A percentile compares a stretch with the other conserved stretches of the same genome.
phyloP scores from a whole-genome alignment of 495 filamentous ascomycete species.

The Xylaria castorea region DNA sequence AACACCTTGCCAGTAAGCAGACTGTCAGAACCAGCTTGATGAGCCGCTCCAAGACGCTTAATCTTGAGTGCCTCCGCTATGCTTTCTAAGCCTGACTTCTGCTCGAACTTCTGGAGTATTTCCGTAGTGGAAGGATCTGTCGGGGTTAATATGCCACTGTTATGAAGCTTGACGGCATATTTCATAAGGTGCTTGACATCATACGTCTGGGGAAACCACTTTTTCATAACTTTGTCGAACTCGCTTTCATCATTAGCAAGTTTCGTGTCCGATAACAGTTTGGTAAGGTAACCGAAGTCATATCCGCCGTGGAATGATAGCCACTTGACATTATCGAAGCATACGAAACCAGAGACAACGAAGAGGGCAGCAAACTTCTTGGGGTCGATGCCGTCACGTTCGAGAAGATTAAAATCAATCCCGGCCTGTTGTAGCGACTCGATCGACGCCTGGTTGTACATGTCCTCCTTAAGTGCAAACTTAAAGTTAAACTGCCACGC shows the following conservation, averaged over 20 bases:
- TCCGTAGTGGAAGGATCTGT: conserved; percentile 67
- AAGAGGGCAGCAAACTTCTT: conserved; percentile 85
- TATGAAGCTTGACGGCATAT: conserved; percentile 64
- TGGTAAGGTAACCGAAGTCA: conserved; percentile 96
- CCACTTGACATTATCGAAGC: conserved; percentile 88
- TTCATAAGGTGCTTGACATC: conserved; percentile 99
- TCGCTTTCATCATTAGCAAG: conserved; percentile 87
- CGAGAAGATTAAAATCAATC: conserved; percentile 83
- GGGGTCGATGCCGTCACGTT: conserved; percentile 90
- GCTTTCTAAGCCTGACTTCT: conserved; percentile 88
- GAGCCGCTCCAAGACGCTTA: conserved; percentile 81
- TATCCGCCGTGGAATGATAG: conserved; percentile 99
- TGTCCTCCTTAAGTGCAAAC: conserved; percentile 91
- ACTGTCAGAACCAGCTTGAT: conserved; percentile 91
- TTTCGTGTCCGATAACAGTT: conserved; percentile 79
- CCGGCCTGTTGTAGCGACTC: conserved; percentile 84
- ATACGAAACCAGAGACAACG: conserved; percentile 89
- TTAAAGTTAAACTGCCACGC: conserved; percentile 99
- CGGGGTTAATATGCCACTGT: conserved; percentile 69
- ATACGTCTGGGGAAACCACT: conserved; percentile 91
- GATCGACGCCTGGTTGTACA: conserved; percentile 94
- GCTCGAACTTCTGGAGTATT: conserved; percentile 78
- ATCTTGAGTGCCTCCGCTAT: conserved; percentile 92
- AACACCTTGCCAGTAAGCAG: conserved; percentile 92
- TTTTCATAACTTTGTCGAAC: conserved; percentile 82